A percentile compares a stretch with the other conserved stretches of the same genome.
Evolutionary conservation across 2,329 filamentous ascomycete genomes (phyloP).

Genomic region (Diaporthe nobilis): DNA sequence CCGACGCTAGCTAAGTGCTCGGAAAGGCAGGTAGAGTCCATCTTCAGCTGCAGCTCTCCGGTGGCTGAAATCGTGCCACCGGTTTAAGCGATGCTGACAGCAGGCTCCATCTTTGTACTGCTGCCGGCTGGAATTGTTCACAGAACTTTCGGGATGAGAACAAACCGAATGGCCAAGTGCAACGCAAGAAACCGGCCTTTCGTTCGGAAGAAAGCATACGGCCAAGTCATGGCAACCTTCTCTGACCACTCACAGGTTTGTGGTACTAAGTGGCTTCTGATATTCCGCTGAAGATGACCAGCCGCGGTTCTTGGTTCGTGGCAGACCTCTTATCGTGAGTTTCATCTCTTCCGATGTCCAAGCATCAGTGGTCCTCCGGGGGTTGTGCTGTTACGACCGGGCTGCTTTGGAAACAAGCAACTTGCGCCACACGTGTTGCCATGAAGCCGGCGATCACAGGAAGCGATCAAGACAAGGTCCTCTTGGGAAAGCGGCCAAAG

Average conservation of each 20-base stretch:
- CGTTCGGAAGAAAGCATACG: background rate
- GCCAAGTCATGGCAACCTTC: background rate
- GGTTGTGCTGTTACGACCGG: no score
- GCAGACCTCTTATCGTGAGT: background rate
- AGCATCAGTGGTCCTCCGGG: background rate
- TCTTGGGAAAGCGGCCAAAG: no score
- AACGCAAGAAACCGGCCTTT: background rate
- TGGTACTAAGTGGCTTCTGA: background rate
- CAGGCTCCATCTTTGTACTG: background rate
- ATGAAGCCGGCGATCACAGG: no score
- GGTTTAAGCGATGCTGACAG: conserved; percentile 31
- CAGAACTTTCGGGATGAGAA: background rate
- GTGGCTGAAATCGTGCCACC: conserved; percentile 40
- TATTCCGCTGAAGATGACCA: background rate
- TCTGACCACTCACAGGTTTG: background rate
- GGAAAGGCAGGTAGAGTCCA: conserved; percentile 3
- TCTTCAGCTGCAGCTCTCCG: conserved; percentile 39
- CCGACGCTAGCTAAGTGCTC: conserved; percentile 23
- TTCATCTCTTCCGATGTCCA: background rate
- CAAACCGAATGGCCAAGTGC: background rate
- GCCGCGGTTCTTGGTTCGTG: background rate
- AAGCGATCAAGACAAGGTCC: no score
- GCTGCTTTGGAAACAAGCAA: background rate
- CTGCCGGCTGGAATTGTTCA: background rate
- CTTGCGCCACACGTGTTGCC: background rate